Base-by-base conservation (phyloP, 2,329 filamentous ascomycete species). In the Hymenoscyphus salicellus region DNA sequence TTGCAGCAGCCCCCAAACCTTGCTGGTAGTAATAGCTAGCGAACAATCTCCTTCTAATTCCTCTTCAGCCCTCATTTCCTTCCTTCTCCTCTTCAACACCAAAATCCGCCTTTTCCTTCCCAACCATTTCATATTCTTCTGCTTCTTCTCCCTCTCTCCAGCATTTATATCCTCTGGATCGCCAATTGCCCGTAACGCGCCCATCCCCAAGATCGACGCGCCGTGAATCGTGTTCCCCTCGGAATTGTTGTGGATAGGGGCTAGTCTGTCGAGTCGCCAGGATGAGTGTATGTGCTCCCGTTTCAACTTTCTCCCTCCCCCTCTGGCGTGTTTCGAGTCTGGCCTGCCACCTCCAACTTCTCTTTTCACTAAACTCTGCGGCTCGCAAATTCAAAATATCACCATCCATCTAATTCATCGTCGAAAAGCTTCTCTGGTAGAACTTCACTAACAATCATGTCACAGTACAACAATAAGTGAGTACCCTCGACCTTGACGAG, bases 381-480 rank as follows among this genome's bases (percentile, higher is more conserved):
- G 8, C 41, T 58, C 58, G 60, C 20, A 6, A 55, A 58, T 59
- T 38, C 56, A 20, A 23, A 49, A 23, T 23, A 49, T n/a, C 41
- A 55, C 55, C 55, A 28, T 41, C 52, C 30, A 56, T n/a, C n/a
- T 62, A 58, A 61, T 52, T 38, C 46, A 43, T 62, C 56, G 52
- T 60, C 58, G 36, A 14, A 60, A 64, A 56, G 62, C 64, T 69
- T 60, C 67, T 71, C 67, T 69, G 68, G 66, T 56, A 72, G 66
- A 67, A 70, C 69, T 69, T 68, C 60, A 65, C 70, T 72, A 69
- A 73, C 60, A 67, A 69, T 60, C 28, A 74, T 74, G 72, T 61
- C 73, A 57, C 72, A 74, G 73, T 73, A 75, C 67, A 70, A 16
- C 38, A 55, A 60, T 23, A 58, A 71, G 73, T 75, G 55, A 73